Conservation (phyloP, 768 basidiomycete genomes). For the Pholiota microspora region DNA sequence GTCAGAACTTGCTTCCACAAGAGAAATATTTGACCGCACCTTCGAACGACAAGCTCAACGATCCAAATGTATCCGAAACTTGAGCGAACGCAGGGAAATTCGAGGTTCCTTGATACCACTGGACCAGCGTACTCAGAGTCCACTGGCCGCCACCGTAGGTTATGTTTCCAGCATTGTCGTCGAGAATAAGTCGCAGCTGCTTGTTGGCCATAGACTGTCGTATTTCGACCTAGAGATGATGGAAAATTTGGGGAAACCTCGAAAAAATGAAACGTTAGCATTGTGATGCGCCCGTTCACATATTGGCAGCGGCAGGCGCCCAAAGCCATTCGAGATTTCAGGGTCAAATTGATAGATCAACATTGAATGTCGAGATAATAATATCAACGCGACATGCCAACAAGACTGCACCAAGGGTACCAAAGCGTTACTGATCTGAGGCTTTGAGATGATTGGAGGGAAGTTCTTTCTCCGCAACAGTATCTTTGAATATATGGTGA, state of each 20-base stretch:
- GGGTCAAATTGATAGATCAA: too few species aligned
- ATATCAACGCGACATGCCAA: too few species aligned
- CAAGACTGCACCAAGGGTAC: too few species aligned
- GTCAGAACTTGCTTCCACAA: neutral
- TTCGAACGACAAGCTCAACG: constrained; percentile 8
- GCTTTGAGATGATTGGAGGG: too few species aligned
- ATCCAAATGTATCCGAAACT: neutral
- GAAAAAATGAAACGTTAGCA: too few species aligned
- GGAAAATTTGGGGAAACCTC: neutral
- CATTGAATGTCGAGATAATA: too few species aligned
- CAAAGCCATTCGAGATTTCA: too few species aligned
- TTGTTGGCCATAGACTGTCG: neutral
- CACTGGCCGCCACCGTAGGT: constrained; percentile 6
- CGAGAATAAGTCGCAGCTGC: constrained; percentile 6
- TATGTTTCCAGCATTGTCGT: constrained; percentile 5
- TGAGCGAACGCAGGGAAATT: constrained; percentile 4
- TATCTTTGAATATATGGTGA: too few species aligned
- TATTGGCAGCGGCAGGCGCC: too few species aligned
- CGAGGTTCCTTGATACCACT: constrained; percentile 10
- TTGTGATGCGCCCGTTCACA: too few species aligned
- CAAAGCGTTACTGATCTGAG: too few species aligned
- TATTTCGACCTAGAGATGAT: neutral
- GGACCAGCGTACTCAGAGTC: neutral
- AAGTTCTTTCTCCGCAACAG: too few species aligned
- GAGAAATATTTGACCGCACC: neutral